Evolutionary conservation across 2,329 filamentous ascomycete genomes (phyloP).

Genomic region (Eutypa lata): DNA sequence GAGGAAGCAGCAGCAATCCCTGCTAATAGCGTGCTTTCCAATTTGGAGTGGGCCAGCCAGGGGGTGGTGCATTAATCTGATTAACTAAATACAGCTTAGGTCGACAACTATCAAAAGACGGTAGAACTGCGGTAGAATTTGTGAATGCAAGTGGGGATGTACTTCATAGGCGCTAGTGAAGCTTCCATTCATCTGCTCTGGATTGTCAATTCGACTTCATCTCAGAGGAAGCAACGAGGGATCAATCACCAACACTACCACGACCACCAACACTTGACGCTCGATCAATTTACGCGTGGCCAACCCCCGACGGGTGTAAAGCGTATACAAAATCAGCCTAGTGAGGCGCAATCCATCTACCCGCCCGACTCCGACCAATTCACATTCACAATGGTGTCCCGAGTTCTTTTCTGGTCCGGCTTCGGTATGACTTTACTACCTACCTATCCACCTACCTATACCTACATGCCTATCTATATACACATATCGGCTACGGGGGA

Average conservation of each 20-base stretch:
- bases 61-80: no score
- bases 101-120: no score
- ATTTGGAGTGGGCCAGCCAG: no score
- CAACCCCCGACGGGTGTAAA: constrained; percentile 6
- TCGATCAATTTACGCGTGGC: constrained; percentile 1
- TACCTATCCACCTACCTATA: constrained; percentile 7
- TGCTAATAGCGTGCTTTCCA: no score
- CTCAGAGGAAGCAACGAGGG: background rate
- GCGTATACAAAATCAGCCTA: constrained; percentile 12
- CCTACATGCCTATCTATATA: background rate
- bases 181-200: constrained; percentile 1
- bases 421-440: constrained; percentile 67
- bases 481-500: no score
- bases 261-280: constrained; percentile 5
- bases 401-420: constrained; percentile 79
- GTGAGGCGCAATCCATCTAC: constrained; percentile 18
- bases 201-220: constrained; percentile 8
- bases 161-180: background rate
- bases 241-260: constrained; percentile 9
- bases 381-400: constrained; percentile 51
- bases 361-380: constrained; percentile 1
- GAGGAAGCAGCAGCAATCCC: background rate
- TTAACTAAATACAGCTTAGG: no score
- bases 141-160: background rate
- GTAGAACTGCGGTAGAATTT: no score